Percentiles rank a stretch among this genome's conserved stretches.
These are phyloP conservation scores for Vigna radiata DNA, from an alignment of 306 rosid species.

Conservation along the genomic window DNA sequence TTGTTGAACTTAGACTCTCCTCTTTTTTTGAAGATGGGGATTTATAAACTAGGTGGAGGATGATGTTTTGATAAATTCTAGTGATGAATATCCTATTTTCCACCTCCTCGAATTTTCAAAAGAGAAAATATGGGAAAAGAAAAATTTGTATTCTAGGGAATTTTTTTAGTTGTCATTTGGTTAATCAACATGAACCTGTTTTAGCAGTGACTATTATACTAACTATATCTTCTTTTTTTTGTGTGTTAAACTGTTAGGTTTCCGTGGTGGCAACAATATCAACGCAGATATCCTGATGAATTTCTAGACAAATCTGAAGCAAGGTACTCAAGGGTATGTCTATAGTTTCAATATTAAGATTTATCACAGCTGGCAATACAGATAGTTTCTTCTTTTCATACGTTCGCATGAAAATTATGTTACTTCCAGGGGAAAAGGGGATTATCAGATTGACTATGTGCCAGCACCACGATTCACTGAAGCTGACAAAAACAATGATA, in stretches of 20 bases:
- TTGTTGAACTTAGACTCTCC: too few relatives aligned
- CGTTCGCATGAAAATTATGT: slow-evolving; percentile 28
- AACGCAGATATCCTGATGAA: slow-evolving; percentile 84
- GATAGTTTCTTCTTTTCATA: slow-evolving; percentile 7
- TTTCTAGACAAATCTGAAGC: slow-evolving; percentile 83
- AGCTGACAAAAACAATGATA: slow-evolving; percentile 88
- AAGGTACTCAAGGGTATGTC: slow-evolving; percentile 51
- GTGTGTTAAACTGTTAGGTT: slow-evolving; percentile 57
- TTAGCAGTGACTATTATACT: slow-evolving; percentile 1
- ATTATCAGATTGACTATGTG: slow-evolving; percentile 85
- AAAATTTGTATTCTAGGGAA: not conserved
- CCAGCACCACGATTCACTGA: slow-evolving; percentile 94
- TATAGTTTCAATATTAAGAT: not conserved
- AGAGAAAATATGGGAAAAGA: too few relatives aligned
- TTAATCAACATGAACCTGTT: not conserved
- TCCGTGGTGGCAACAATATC: slow-evolving; percentile 89
- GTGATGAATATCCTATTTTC: too few relatives aligned
- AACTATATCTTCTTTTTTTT: not conserved
- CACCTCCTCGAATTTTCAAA: too few relatives aligned
- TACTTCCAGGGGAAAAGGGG: slow-evolving; percentile 72
- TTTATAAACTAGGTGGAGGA: too few relatives aligned
- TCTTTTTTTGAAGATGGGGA: too few relatives aligned
- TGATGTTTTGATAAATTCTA: too few relatives aligned
- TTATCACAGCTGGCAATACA: not conserved
- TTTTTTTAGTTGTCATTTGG: slow-evolving; percentile 17